Conservation (phyloP, 2,329 filamentous ascomycete genomes). For the Madurella fahalii region DNA sequence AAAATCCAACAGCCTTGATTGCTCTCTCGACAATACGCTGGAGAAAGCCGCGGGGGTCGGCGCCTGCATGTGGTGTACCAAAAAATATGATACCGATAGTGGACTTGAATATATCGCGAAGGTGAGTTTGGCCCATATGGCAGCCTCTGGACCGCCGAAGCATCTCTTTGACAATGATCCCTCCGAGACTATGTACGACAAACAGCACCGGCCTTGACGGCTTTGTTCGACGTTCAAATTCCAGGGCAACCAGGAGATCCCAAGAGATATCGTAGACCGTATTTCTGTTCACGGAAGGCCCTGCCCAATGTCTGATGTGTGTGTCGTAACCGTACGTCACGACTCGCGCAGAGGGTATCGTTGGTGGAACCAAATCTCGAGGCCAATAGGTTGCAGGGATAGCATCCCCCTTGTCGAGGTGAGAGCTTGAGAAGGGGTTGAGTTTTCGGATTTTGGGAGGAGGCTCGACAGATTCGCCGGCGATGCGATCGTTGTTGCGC, state of each 20-base stretch:
- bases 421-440: too few relatives aligned
- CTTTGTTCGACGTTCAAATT: conserved; percentile 18
- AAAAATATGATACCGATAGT: conserved; percentile 33
- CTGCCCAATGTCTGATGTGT: conserved; percentile 26
- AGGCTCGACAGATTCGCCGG: neutral
- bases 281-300: conserved; percentile 22
- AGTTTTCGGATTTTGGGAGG: too few relatives aligned
- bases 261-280: conserved; percentile 33
- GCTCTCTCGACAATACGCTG: conserved; percentile 17
- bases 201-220: conserved; percentile 28
- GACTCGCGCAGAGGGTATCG: conserved; percentile 25
- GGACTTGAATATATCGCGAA: conserved; percentile 21
- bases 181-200: conserved; percentile 34
- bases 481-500: neutral
- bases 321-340: conserved; percentile 33
- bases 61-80: conserved; percentile 33
- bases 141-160: conserved; percentile 14
- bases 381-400: conserved; percentile 16
- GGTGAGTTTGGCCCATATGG: conserved; percentile 4
- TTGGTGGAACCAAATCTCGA: conserved; percentile 16
- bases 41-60: conserved; percentile 24
- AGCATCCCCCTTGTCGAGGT: too few relatives aligned
- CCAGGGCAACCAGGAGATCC: conserved; percentile 33
- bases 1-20: conserved; percentile 20
- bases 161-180: conserved; percentile 32